A percentile compares a stretch with the other conserved stretches of the same genome.
phyloP scores from a whole-genome alignment of 169 alveolate species.

The Cytauxzoon felis region DNA sequence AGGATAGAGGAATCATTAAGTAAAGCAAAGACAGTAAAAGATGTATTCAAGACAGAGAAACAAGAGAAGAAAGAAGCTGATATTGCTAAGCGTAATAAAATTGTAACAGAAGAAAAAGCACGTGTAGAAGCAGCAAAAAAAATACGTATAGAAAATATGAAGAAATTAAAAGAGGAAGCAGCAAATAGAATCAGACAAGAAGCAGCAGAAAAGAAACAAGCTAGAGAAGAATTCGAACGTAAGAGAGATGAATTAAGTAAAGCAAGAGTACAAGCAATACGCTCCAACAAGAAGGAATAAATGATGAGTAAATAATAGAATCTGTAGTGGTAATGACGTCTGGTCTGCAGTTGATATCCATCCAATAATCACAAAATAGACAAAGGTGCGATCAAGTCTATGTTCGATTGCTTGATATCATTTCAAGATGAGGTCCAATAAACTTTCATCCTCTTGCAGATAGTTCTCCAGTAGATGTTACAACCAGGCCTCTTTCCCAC shows the following conservation, averaged over 20 bases:
- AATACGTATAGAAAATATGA: constrained; percentile 33
- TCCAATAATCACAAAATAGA: background rate
- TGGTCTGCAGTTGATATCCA: background rate
- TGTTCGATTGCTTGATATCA: no score
- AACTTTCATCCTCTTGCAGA: no score
- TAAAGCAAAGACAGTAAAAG: constrained; percentile 3
- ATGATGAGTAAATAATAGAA: background rate
- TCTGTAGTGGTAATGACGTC: background rate
- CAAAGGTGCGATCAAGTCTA: no score
- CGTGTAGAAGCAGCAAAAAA: constrained; percentile 53
- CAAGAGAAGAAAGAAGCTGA: constrained; percentile 1
- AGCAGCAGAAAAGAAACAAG: constrained; percentile 5
- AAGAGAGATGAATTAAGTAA: constrained; percentile 23
- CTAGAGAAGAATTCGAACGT: constrained; percentile 20
- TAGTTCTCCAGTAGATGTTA: no score
- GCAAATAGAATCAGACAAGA: constrained; percentile 20
- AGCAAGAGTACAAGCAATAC: constrained; percentile 33
- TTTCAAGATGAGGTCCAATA: no score
- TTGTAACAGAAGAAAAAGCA: constrained; percentile 49
- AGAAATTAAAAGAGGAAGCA: constrained; percentile 28
- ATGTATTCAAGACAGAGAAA: constrained; percentile 28
- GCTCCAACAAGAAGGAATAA: background rate
- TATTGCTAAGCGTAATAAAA: background rate
- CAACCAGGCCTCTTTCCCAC: no score
- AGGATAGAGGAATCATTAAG: constrained; percentile 14